Percentiles rank a stretch among this genome's conserved stretches.
phyloP scores from a whole-genome alignment of 805 yeast genomes.

The Wickerhamomyces sydowiorum region DNA sequence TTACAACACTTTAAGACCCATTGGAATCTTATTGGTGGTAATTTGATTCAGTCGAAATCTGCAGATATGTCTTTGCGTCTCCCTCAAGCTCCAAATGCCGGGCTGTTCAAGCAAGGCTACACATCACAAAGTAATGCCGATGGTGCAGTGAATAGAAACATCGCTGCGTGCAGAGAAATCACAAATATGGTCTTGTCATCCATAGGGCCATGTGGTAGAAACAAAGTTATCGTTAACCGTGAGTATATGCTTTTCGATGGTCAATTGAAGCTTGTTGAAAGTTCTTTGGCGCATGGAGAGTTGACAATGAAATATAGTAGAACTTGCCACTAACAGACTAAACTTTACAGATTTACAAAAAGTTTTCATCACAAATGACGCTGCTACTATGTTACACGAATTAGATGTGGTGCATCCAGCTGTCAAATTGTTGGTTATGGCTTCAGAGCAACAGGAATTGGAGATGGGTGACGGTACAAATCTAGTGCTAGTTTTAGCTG shows the following conservation, averaged over 20 bases:
- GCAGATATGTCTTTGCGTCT: constrained; percentile 82
- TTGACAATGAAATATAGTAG: background rate
- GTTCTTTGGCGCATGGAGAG: background rate
- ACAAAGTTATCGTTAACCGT: constrained; percentile 86
- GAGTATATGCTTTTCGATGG: background rate
- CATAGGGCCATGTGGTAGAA: constrained; percentile 96
- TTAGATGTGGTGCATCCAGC: constrained; percentile 96
- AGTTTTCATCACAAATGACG: constrained; percentile 89
- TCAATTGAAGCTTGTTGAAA: background rate
- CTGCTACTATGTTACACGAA: constrained; percentile 95
- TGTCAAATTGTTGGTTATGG: constrained; percentile 92
- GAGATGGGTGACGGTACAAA: constrained; percentile 98
- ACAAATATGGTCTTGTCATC: constrained; percentile 88
- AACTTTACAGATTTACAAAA: constrained; percentile 59
- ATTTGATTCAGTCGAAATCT: background rate
- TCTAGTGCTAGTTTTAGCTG: constrained; percentile 86
- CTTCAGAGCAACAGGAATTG: constrained; percentile 91
- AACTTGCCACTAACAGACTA: constrained; percentile 15
- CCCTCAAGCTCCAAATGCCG: constrained; percentile 90
- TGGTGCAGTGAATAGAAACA: constrained; percentile 90
- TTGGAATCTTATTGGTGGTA: too few relatives aligned
- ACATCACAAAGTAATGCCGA: constrained; percentile 82
- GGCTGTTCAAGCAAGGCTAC: constrained; percentile 94
- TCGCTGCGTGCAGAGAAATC: constrained; percentile 91
- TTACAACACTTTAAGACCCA: too few relatives aligned